Base-by-base conservation (phyloP, 2,329 filamentous ascomycete species). In the Botrytis galanthina region DNA sequence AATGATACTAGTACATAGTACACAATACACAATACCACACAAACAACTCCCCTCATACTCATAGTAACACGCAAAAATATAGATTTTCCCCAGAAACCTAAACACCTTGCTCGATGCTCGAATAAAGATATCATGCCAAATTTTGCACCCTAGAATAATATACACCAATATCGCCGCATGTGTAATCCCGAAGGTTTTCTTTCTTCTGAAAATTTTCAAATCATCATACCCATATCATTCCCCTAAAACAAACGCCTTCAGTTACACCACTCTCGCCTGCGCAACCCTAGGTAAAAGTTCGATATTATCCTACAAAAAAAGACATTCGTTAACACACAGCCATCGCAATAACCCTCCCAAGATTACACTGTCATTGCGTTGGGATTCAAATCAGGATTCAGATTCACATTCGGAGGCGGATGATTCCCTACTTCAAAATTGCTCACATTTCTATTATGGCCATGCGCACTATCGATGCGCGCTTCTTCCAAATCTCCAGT, bases 271-370 rank as follows among this genome's bases (percentile, higher is more conserved):
- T 26, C 16, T 57, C 32, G 54, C 54, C 59, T 61, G 72, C 12
- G 26, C 32, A 63, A 10, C 57, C 48, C 72, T 73, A 44, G 74
- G 68, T n/a, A 75, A 60, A 61, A 74, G 73, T 42, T 74, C 73
- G 72, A 75, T 74, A 67, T 75, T 63, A 73, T 75, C 74, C 73
- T 75, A 46, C 64, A 72, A 63, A 44, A 68, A 72, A n/a, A 16
- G 6, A 14, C 29, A 61, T 37, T 26, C 54, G 66, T 75, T 71
- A 73, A 67, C 51, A 71, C 44, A n/a, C 46, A 63, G 37, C 10
- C 51, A 66, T 42, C 22, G 22, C 32, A 42, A 29, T 29, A 10
- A 51, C 14, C n/a, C 59, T n/a, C 32, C 2, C 20, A 35, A 51
- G 14, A 68, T 68, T 39, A 68, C 18, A 42, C 35, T 16, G 48